Conservation (phyloP, 2,329 filamentous ascomycete genomes). For the Penicillium occitanis region DNA sequence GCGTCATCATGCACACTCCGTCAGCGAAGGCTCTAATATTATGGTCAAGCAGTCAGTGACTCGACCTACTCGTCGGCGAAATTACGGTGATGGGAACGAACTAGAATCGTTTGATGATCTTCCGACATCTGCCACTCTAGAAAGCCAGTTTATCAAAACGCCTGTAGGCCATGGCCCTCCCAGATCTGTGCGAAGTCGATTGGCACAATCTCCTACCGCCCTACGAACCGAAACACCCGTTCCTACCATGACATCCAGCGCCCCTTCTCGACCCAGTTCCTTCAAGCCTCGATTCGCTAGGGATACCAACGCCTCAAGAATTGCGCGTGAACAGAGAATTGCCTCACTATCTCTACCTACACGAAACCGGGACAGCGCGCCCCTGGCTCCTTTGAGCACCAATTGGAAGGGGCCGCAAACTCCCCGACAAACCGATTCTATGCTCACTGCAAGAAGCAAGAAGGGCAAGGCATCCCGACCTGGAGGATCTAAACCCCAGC, state of each 20-base stretch:
- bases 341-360: constrained; percentile 42
- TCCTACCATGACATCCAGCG: constrained; percentile 52
- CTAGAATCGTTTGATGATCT: constrained; percentile 93
- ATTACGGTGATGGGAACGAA: constrained; percentile 91
- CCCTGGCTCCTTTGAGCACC: constrained; percentile 54
- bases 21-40: constrained; percentile 53
- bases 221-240: constrained; percentile 43
- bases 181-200: constrained; percentile 58
- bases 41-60: constrained; percentile 69
- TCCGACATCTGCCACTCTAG: constrained; percentile 77
- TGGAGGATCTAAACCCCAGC: constrained; percentile 65
- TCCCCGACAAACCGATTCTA: constrained; percentile 52
- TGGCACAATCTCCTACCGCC: constrained; percentile 42
- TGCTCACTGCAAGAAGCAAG: constrained; percentile 50
- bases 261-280: constrained; percentile 53
- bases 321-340: constrained; percentile 62
- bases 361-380: constrained; percentile 43
- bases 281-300: constrained; percentile 63
- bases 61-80: constrained; percentile 66
- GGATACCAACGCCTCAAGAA: constrained; percentile 65
- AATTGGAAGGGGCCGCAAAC: constrained; percentile 61
- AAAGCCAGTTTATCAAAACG: constrained; percentile 79
- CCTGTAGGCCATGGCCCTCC: constrained; percentile 68
- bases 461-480: constrained; percentile 38
- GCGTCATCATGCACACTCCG: constrained; percentile 46